Percentiles rank a stretch among this genome's conserved stretches.
These are phyloP conservation scores for Curvularia verruculosa DNA, from an alignment of 2,329 filamentous ascomycete genomes.

Conservation along the genomic window DNA sequence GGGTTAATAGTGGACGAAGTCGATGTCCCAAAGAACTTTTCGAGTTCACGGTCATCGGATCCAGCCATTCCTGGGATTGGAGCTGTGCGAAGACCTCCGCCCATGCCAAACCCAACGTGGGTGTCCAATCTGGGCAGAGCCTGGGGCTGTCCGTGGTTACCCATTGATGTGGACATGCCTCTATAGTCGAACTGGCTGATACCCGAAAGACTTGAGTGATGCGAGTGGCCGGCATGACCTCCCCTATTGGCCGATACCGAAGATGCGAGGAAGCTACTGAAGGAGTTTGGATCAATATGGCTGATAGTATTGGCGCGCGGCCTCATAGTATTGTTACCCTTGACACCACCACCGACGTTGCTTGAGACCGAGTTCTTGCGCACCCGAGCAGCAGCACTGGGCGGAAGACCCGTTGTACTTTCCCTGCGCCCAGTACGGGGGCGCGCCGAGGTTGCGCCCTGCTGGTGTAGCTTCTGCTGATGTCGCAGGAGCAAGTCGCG, in stretches of 20 bases:
- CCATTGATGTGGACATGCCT: slow-evolving; percentile 72
- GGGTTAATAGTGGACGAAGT: slow-evolving; percentile 66
- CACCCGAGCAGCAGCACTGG: slow-evolving; percentile 73
- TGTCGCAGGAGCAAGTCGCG: slow-evolving; percentile 90
- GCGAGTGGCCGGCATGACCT: slow-evolving; percentile 63
- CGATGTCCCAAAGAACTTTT: slow-evolving; percentile 68
- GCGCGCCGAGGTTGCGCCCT: slow-evolving; percentile 82
- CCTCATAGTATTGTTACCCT: slow-evolving; percentile 68
- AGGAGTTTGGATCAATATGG: slow-evolving; percentile 78
- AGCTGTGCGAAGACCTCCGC: slow-evolving; percentile 77
- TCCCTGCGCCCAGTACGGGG: slow-evolving; percentile 84
- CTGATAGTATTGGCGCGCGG: slow-evolving; percentile 96
- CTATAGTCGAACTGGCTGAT: slow-evolving; percentile 70
- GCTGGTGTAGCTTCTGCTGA: slow-evolving; percentile 98
- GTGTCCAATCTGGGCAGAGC: slow-evolving; percentile 86
- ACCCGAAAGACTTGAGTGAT: slow-evolving; percentile 76
- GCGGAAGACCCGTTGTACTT: slow-evolving; percentile 76
- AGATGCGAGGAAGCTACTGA: slow-evolving; percentile 63
- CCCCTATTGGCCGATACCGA: slow-evolving; percentile 57
- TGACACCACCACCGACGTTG: slow-evolving; percentile 56
- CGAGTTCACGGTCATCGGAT: slow-evolving; percentile 69
- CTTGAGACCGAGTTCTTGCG: slow-evolving; percentile 90
- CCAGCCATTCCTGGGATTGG: slow-evolving; percentile 58
- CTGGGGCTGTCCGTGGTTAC: slow-evolving; percentile 69
- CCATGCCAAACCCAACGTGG: slow-evolving; percentile 70